Evolutionary conservation across 176 grass and related monocot species (phyloP), one percentile per base, ranked within the genome.

Genomic region (Musa beccarii): DNA sequence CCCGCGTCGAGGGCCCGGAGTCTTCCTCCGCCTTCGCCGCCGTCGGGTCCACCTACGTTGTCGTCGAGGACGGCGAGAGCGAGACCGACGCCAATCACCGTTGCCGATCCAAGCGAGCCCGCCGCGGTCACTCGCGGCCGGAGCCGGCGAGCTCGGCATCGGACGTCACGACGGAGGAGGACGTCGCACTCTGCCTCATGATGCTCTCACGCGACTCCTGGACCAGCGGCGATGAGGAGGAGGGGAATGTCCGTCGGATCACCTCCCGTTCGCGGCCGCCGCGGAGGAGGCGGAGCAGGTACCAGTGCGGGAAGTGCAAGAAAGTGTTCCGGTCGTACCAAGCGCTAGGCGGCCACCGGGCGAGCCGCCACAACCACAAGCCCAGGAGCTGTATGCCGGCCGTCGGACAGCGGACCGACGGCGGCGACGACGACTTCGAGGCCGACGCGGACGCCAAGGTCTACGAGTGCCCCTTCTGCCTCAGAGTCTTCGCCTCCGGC

Each of bases 401-500:
- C 1, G 17, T 26, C 51, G 70, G 83, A 81, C 51, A 75, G 71
- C 17, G 85, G 79, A 63, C 29, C 20, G 80, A 55, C 68, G 79
- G 84, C 65, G 50, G 84, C 65, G 50, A 28, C 70, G 19, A 63
- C 72, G 22, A 75, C 59, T 54, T 22, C 61, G 63, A 52, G 54
- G 79, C 73, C 59, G 54, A 66, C 26, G 63, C 65, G 76, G 16
- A 73, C 72, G 59, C 17, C 69, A 61, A 84, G 78, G 63, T 85
- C 61, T 88, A 91, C 82, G 82, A 88, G 86, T 99, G 96, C 52
- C 88, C 86, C 59, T 92, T 85, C 88, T 99, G 96, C 86, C 84
- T 80, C 68, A 85, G 83, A 53, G 83, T 94, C 66, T 99, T 99
- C 83, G 65, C 53, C 62, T 99, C 96, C 54, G 91, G 89, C 14